Percentiles rank a stretch among this genome's conserved stretches.
These are phyloP conservation scores for Garcia nutans DNA, from an alignment of 345 rosid genomes.

Conservation along the genomic window DNA sequence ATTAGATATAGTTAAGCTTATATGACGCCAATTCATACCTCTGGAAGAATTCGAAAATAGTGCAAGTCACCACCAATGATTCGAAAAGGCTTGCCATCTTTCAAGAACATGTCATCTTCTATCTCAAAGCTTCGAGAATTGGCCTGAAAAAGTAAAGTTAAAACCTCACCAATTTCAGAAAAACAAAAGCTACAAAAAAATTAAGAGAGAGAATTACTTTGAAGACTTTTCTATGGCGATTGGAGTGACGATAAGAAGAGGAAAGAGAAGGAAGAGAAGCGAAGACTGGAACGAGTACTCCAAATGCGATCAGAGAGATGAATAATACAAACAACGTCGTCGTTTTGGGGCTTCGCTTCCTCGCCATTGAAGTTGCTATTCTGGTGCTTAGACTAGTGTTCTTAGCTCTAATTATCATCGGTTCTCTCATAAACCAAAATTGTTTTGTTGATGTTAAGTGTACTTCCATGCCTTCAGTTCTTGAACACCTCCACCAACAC, in stretches of 20 bases:
- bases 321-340: constrained; percentile 37
- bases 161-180: not conserved
- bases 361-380: constrained; percentile 31
- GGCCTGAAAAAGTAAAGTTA: constrained; percentile 25
- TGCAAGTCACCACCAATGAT: constrained; percentile 95
- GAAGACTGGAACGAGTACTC: constrained; percentile 53
- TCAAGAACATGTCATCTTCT: constrained; percentile 75
- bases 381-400: not conserved
- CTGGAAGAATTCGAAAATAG: constrained; percentile 80
- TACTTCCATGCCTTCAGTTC: too few species aligned
- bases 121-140: constrained; percentile 53
- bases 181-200: not conserved
- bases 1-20: too few species aligned
- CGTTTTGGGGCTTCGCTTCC: constrained; percentile 34
- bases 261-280: constrained; percentile 66
- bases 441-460: too few species aligned
- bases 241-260: constrained; percentile 17
- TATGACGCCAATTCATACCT: constrained; percentile 39
- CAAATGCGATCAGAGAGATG: constrained; percentile 40
- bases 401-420: not conserved
- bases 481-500: too few species aligned
- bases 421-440: not conserved
- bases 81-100: constrained; percentile 63
- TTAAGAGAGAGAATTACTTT: constrained; percentile 12
- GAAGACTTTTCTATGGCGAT: constrained; percentile 27